A percentile compares a stretch with the other conserved stretches of the same genome.
phyloP scores from a whole-genome alignment of 1,284 basidiomycete genomes.

The Flammula alnicola region DNA sequence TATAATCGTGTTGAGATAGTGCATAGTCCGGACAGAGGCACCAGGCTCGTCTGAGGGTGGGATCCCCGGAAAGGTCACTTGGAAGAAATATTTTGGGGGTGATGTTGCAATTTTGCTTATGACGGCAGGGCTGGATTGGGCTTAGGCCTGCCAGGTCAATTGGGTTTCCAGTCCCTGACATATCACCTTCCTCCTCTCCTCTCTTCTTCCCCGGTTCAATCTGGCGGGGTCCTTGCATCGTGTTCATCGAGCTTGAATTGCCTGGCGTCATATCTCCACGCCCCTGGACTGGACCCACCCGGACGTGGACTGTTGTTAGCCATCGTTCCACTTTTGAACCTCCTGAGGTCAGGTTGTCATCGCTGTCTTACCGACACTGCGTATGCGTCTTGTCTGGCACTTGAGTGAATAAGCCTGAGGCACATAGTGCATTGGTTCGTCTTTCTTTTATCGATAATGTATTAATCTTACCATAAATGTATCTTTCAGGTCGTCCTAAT shows the following conservation, averaged over 20 bases:
- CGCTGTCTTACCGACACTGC: background rate
- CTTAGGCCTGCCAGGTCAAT: background rate
- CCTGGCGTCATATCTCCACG: background rate
- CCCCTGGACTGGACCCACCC: background rate
- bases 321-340: background rate
- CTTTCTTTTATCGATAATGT: too few relatives aligned
- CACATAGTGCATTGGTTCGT: background rate
- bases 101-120: conserved; percentile 17
- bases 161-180: background rate
- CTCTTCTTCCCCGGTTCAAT: background rate
- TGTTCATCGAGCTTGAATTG: background rate
- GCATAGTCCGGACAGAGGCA: too few relatives aligned
- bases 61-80: conserved; percentile 11
- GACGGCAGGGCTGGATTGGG: conserved; percentile 9
- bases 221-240: background rate
- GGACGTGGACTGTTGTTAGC: conserved; percentile 2
- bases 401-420: background rate
- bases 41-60: conserved; percentile 9
- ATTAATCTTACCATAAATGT: too few relatives aligned
- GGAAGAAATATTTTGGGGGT: conserved; percentile 12
- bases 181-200: conserved; percentile 1
- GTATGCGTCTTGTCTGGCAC: background rate
- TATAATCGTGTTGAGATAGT: too few relatives aligned
- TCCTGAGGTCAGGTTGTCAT: background rate
- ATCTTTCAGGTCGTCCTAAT: background rate